Percentiles rank a stretch among this genome's conserved stretches.
These are phyloP conservation scores for Calonectria henricotiae DNA, from an alignment of 2,329 filamentous ascomycete genomes.

Conservation along the genomic window DNA sequence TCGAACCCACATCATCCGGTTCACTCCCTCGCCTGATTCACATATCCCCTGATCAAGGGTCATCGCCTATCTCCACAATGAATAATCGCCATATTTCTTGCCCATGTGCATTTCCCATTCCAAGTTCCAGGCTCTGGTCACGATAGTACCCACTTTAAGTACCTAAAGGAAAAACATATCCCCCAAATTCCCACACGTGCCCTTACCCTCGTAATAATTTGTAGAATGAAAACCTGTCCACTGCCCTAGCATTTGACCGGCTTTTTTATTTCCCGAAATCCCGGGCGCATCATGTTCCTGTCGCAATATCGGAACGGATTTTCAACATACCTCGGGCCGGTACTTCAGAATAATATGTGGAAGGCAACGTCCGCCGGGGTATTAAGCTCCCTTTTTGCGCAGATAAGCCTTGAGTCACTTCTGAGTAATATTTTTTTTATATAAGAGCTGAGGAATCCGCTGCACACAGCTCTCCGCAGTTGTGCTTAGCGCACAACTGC, in stretches of 20 bases:
- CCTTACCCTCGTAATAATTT: conserved; percentile 1
- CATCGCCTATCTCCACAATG: conserved; percentile 24
- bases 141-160: conserved; percentile 5
- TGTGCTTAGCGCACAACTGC: too few species aligned
- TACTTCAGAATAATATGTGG: not conserved
- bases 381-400: too few species aligned
- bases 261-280: not conserved
- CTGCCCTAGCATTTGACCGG: not conserved
- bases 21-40: conserved; percentile 1
- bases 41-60: conserved; percentile 2
- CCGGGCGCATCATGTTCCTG: too few species aligned
- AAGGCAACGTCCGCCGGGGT: too few species aligned
- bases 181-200: conserved; percentile 34
- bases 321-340: not conserved
- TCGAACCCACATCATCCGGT: not conserved
- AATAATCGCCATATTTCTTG: conserved; percentile 28
- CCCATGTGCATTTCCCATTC: not conserved
- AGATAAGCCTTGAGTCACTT: too few species aligned
- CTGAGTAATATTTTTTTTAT: too few species aligned
- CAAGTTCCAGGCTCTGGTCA: conserved; percentile 3
- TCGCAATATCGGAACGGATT: too few species aligned
- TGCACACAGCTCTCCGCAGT: too few species aligned
- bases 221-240: too few species aligned
- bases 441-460: too few species aligned
- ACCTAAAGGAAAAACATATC: conserved; percentile 31